A percentile compares a stretch with the other conserved stretches of the same genome.
Evolutionary conservation across 2,329 filamentous ascomycete genomes (phyloP).

Genomic region (Venturia asperata): DNA sequence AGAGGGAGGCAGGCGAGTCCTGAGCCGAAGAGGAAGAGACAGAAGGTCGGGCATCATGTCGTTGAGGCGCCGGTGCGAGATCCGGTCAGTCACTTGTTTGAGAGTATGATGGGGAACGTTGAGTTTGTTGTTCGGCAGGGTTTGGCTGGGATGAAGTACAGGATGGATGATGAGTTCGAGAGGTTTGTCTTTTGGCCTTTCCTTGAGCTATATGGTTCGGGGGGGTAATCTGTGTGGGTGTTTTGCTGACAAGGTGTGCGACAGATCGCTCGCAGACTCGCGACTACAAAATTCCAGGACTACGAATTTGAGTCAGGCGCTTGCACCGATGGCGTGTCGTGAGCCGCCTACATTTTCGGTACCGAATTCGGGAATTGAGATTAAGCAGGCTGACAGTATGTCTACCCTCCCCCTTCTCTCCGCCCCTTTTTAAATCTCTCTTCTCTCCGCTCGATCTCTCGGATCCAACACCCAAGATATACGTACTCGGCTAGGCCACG

Average conservation of each 20-base stretch:
- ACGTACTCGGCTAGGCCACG: background rate
- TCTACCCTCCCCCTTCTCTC: background rate
- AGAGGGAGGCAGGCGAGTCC: background rate
- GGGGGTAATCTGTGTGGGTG: background rate
- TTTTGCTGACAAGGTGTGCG: background rate
- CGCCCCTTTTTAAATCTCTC: background rate
- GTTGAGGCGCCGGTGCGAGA: background rate
- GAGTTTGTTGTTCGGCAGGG: slow-evolving; percentile 14
- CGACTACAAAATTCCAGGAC: slow-evolving; percentile 9
- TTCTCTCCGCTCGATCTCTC: background rate
- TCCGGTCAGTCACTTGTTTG: background rate
- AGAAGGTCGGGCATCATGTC: slow-evolving; percentile 9
- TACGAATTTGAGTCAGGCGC: background rate
- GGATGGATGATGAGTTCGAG: slow-evolving; percentile 15
- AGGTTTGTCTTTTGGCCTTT: background rate
- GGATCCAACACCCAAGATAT: background rate
- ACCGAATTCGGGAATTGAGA: slow-evolving; percentile 11
- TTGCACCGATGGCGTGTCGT: slow-evolving; percentile 14
- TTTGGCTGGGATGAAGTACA: slow-evolving; percentile 13
- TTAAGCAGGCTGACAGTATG: slow-evolving; percentile 11
- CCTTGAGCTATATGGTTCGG: no score
- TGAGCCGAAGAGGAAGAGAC: slow-evolving; percentile 7
- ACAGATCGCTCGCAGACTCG: slow-evolving; percentile 5
- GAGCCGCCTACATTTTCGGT: slow-evolving; percentile 3
- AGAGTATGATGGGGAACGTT: slow-evolving; percentile 10